Percentiles rank a stretch among this genome's conserved stretches.
These are phyloP conservation scores for Mycena maculata DNA, from an alignment of 768 basidiomycete species.

Conservation along the genomic window DNA sequence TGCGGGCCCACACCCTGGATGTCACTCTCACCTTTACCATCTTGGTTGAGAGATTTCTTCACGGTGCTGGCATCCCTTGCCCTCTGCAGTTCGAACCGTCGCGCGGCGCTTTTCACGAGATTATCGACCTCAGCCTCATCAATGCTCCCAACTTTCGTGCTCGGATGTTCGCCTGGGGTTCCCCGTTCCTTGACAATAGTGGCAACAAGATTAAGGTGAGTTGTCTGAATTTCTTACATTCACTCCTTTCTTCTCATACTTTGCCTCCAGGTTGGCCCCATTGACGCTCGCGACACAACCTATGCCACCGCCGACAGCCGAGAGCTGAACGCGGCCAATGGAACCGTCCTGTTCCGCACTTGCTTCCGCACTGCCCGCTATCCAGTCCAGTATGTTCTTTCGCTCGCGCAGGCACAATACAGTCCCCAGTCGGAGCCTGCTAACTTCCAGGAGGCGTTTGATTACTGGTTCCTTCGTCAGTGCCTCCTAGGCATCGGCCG, in stretches of 20 bases:
- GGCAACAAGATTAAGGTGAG: not conserved
- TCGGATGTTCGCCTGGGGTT: not conserved
- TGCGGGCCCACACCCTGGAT: not conserved
- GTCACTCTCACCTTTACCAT: not conserved
- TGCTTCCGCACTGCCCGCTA: not conserved
- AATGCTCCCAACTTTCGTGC: not conserved
- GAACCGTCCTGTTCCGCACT: not conserved
- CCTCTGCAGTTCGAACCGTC: not conserved
- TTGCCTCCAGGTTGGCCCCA: slow-evolving; percentile 1
- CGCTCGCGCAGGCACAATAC: not conserved
- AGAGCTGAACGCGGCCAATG: not conserved
- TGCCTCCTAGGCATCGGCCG: not conserved
- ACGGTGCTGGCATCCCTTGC: not conserved
- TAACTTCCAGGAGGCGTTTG: slow-evolving; percentile 4
- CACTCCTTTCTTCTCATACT: not conserved
- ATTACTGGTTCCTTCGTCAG: not conserved
- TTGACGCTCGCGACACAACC: not conserved
- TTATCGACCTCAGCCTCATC: not conserved
- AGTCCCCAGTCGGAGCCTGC: not conserved
- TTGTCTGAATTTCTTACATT: not conserved
- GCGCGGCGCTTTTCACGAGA: not conserved
- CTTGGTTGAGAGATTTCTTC: not conserved
- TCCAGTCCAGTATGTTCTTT: not conserved
- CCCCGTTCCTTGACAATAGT: not conserved
- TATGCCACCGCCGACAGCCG: not conserved